Conservation (phyloP, 345 rosid species). For the Excoecaria agallocha region DNA sequence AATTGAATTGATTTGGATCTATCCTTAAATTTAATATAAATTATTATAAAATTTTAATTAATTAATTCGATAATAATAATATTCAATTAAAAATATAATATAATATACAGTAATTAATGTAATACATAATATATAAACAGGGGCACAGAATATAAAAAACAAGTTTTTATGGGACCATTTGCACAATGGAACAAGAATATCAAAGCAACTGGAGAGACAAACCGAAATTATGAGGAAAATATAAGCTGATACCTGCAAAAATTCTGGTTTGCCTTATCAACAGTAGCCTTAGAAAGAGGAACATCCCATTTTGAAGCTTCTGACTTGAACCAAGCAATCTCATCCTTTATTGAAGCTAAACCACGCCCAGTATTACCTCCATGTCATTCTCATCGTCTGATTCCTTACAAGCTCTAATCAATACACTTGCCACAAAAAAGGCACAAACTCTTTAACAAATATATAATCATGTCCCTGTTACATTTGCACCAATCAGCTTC, state of each 20-base stretch:
- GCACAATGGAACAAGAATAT: too few relatives aligned
- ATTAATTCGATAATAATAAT: too few relatives aligned
- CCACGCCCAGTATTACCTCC: conserved; percentile 72
- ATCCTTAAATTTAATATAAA: too few relatives aligned
- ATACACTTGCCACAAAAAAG: conserved; percentile 65
- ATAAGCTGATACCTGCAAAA: conserved; percentile 51
- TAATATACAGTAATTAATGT: too few relatives aligned
- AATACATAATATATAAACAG: too few relatives aligned
- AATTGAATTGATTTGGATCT: too few relatives aligned
- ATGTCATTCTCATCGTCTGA: conserved; percentile 55
- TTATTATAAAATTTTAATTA: too few relatives aligned
- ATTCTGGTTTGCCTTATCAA: conserved; percentile 50
- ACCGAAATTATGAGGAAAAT: background rate
- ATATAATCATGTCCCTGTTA: conserved; percentile 78
- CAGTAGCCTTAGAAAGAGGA: conserved; percentile 47
- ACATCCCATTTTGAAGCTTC: conserved; percentile 72
- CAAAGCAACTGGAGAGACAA: background rate
- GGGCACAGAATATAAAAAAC: too few relatives aligned
- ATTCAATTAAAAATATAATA: too few relatives aligned
- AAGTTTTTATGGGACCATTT: too few relatives aligned
- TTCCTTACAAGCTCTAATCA: conserved; percentile 64
- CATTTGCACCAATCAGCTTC: background rate
- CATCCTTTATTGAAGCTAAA: conserved; percentile 58
- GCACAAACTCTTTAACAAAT: conserved; percentile 69
- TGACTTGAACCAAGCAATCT: conserved; percentile 73